phyloP scores from a whole-genome alignment of 495 filamentous ascomycete genomes.

The Neurospora discreta region DNA sequence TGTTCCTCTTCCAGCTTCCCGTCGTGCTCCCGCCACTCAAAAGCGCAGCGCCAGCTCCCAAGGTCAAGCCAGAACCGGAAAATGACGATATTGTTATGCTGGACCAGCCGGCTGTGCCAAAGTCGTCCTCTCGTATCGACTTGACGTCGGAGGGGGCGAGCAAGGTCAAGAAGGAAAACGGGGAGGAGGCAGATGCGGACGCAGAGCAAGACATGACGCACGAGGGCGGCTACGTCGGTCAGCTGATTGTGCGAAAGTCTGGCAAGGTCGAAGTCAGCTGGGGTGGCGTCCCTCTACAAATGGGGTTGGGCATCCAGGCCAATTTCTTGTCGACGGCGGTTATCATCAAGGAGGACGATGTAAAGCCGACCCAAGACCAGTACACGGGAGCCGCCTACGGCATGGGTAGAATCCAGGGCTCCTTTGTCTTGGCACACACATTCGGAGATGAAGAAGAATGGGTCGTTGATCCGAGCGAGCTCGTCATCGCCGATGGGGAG shows the following conservation, averaged over 20 bases:
- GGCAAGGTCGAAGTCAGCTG: conserved; percentile 49
- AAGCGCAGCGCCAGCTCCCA: conserved; percentile 3
- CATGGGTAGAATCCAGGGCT: conserved; percentile 49
- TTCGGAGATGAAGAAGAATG: conserved; percentile 40
- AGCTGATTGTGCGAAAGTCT: conserved; percentile 47
- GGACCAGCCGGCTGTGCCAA: conserved; percentile 6
- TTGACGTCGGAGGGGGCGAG: conserved; percentile 23
- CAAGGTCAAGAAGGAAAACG: conserved; percentile 13
- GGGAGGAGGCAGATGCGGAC: conserved; percentile 10
- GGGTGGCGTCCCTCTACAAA: conserved; percentile 41
- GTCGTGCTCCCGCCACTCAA: conserved; percentile 45
- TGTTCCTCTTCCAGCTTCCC: conserved; percentile 58
- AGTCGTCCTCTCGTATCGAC: conserved; percentile 16
- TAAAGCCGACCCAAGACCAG: conserved; percentile 23
- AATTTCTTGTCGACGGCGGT: conserved; percentile 36
- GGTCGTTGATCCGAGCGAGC: conserved; percentile 20
- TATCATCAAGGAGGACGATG: conserved; percentile 32
- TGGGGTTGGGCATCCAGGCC: conserved; percentile 32
- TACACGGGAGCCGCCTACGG: conserved; percentile 33
- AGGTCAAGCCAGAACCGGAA: conserved; percentile 21
- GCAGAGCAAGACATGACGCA: conserved; percentile 3
- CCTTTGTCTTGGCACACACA: conserved; percentile 44
- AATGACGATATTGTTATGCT: conserved; percentile 17
- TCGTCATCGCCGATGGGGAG: conserved; percentile 7
- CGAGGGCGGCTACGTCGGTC: conserved; percentile 43